Percentiles rank a stretch among this genome's conserved stretches.
These are phyloP conservation scores for Kodamaea suecica DNA, from an alignment of 1,139 yeast species.

Conservation along the genomic window DNA sequence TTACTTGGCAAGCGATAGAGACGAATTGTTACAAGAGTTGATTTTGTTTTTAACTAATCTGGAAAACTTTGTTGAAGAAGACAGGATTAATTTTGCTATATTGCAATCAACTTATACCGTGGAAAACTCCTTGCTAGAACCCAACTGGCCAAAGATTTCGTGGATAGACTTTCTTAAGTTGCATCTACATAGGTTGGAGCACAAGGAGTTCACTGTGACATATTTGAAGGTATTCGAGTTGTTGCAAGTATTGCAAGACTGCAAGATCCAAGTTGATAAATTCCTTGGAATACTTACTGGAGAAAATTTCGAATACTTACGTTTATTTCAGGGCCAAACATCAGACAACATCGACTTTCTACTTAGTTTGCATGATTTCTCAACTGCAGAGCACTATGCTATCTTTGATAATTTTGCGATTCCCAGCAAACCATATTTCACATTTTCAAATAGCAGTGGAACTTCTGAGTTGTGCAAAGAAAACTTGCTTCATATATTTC, in stretches of 20 bases:
- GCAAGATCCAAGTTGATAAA: not conserved
- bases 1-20: constrained; percentile 2
- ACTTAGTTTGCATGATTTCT: constrained; percentile 24
- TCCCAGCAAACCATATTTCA: constrained; percentile 22
- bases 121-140: constrained; percentile 29
- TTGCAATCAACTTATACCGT: constrained; percentile 27
- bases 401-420: constrained; percentile 21
- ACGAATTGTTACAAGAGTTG: constrained; percentile 17
- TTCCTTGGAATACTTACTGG: not conserved
- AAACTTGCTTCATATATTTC: constrained; percentile 19
- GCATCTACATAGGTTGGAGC: constrained; percentile 26
- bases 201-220: constrained; percentile 24
- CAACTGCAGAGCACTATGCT: constrained; percentile 36
- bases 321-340: constrained; percentile 5
- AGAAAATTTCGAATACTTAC: constrained; percentile 13
- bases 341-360: constrained; percentile 9
- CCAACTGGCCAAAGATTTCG: constrained; percentile 36
- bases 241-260: constrained; percentile 1
- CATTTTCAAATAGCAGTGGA: not conserved
- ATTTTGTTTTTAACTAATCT: constrained; percentile 9
- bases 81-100: constrained; percentile 24
- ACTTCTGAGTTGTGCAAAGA: constrained; percentile 4
- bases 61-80: constrained; percentile 17
- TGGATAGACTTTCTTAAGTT: constrained; percentile 38
- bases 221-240: constrained; percentile 39